Percentiles rank a stretch among this genome's conserved stretches.
These are phyloP conservation scores for Aspergillus sp. DNA, from an alignment of 2,329 filamentous ascomycete genomes.

Conservation along the genomic window DNA sequence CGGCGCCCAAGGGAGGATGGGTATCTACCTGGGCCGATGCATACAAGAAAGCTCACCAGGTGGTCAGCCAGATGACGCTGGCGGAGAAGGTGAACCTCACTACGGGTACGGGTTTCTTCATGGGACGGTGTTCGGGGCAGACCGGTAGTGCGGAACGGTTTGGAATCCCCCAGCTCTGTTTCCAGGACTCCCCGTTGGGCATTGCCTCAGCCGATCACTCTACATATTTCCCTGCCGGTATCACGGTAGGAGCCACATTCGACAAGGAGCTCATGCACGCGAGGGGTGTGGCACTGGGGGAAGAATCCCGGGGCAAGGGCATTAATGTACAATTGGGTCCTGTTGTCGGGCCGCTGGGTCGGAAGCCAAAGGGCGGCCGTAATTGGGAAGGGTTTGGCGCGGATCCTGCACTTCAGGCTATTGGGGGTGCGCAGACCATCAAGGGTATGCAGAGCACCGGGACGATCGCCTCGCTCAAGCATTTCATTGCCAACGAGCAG, in stretches of 20 bases:
- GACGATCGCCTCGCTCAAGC: constrained; percentile 51
- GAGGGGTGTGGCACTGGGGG: constrained; percentile 59
- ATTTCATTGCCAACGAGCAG: constrained; percentile 46
- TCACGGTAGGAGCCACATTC: constrained; percentile 66
- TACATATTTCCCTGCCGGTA: constrained; percentile 71
- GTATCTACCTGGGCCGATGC: constrained; percentile 58
- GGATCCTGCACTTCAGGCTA: constrained; percentile 57
- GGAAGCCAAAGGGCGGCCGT: constrained; percentile 63
- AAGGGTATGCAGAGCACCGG: constrained; percentile 50
- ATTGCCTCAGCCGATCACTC: constrained; percentile 65
- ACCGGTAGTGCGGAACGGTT: constrained; percentile 62
- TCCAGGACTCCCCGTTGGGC: constrained; percentile 64
- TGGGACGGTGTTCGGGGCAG: constrained; percentile 70
- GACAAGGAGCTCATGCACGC: constrained; percentile 64
- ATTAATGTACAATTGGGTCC: constrained; percentile 64
- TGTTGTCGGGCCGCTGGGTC: constrained; percentile 60
- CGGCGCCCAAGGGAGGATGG: constrained; percentile 65
- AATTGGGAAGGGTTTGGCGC: constrained; percentile 69
- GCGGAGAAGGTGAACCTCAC: constrained; percentile 76
- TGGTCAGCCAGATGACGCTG: constrained; percentile 69
- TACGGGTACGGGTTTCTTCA: constrained; percentile 60
- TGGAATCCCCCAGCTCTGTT: constrained; percentile 62
- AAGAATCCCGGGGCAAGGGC: constrained; percentile 66
- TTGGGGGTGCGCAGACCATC: constrained; percentile 45
- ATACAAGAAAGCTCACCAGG: constrained; percentile 58